These are phyloP conservation scores for Kwoniella shandongensis DNA, from an alignment of 768 basidiomycete genomes.

Conservation along the genomic window DNA sequence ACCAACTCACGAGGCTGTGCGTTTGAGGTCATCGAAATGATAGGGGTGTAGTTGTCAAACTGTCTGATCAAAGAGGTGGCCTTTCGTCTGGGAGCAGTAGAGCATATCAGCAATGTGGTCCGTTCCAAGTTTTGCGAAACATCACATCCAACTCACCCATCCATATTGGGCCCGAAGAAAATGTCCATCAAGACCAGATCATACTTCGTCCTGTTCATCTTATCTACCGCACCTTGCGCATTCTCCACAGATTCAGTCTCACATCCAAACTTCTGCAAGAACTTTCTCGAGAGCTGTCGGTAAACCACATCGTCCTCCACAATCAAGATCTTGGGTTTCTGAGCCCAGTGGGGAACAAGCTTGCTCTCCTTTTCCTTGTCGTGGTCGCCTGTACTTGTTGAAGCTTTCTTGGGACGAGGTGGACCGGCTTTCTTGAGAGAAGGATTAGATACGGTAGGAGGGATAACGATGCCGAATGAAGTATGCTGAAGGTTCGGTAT, in stretches of 20 bases:
- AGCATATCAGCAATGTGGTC: not conserved
- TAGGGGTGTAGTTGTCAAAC: conserved; percentile 92
- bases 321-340: conserved; percentile 76
- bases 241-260: conserved; percentile 92
- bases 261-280: conserved; percentile 92
- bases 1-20: conserved; percentile 75
- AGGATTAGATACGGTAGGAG: not conserved
- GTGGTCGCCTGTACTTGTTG: not conserved
- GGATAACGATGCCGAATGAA: too few species aligned
- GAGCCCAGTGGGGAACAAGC: conserved; percentile 36
- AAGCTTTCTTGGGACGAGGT: not conserved
- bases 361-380: too few species aligned
- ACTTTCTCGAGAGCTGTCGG: conserved; percentile 82
- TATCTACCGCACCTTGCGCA: conserved; percentile 85
- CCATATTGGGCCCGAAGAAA: conserved; percentile 64
- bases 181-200: conserved; percentile 98
- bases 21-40: conserved; percentile 97
- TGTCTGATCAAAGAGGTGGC: conserved; percentile 91
- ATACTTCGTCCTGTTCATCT: conserved; percentile 95
- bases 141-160: conserved; percentile 53
- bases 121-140: not conserved
- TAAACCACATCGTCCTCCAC: conserved; percentile 96
- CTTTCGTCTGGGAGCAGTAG: conserved; percentile 33
- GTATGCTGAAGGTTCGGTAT: too few species aligned
- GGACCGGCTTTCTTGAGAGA: not conserved